Percentiles rank a stretch among this genome's conserved stretches.
Evolutionary conservation across 345 rosid genomes (phyloP).

Genomic region (Turnera subulata): DNA sequence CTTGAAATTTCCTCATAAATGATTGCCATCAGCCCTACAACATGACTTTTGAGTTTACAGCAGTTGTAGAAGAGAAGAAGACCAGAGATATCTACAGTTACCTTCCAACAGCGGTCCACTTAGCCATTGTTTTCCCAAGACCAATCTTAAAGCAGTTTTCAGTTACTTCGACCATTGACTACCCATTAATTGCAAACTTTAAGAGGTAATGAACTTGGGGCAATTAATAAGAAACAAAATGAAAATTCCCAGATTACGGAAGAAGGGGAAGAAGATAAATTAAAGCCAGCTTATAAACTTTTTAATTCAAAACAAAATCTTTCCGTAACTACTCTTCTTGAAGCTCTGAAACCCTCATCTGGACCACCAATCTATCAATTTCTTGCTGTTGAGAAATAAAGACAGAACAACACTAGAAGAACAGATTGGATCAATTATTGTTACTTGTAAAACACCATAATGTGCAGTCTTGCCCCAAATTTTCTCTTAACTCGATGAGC

Average conservation of each 20-base stretch:
- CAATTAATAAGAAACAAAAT: not conserved
- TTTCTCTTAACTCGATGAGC: slow-evolving; percentile 12
- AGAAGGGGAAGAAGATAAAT: slow-evolving; percentile 5
- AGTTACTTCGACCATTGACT: slow-evolving; percentile 8
- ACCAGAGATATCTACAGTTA: slow-evolving; percentile 8
- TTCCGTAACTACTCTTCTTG: slow-evolving; percentile 15
- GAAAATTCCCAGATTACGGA: slow-evolving; percentile 4
- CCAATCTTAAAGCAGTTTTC: slow-evolving; percentile 25
- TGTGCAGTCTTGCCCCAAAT: slow-evolving; percentile 13
- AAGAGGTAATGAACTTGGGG: not conserved
- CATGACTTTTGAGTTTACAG: not conserved
- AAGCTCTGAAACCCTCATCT: slow-evolving; percentile 12
- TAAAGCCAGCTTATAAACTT: slow-evolving; percentile 1
- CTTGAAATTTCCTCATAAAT: not conserved
- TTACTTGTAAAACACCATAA: slow-evolving; percentile 11
- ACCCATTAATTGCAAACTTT: slow-evolving; percentile 11
- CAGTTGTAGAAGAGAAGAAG: slow-evolving; percentile 2
- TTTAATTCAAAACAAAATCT: slow-evolving; percentile 9
- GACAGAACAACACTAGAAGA: slow-evolving; percentile 21
- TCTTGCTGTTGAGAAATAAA: slow-evolving; percentile 5
- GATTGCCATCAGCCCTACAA: not conserved
- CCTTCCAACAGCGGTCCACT: slow-evolving; percentile 28
- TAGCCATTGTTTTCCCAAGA: slow-evolving; percentile 28
- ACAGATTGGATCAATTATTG: not conserved
- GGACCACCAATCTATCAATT: slow-evolving; percentile 20